Percentiles rank a stretch among this genome's conserved stretches.
Evolutionary conservation across 345 rosid genomes (phyloP).

Genomic region (Hibiscus syriacus): DNA sequence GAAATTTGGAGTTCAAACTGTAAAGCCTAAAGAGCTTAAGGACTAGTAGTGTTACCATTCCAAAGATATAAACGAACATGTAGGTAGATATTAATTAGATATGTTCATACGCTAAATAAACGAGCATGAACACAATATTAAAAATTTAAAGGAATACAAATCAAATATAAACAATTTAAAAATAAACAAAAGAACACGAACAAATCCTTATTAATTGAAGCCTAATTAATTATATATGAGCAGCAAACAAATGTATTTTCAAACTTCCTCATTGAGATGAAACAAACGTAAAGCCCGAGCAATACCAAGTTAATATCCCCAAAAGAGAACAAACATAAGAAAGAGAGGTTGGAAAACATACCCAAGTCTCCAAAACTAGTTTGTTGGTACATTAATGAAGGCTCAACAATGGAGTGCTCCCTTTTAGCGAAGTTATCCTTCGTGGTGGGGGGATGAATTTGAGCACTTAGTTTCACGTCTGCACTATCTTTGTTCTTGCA

Average conservation of each 20-base stretch:
- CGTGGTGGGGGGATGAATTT: constrained; percentile 21
- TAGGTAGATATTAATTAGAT: too few species aligned
- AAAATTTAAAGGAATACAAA: too few species aligned
- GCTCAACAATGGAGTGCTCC: constrained; percentile 10
- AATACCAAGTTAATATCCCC: too few species aligned
- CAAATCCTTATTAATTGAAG: too few species aligned
- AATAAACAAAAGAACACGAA: too few species aligned
- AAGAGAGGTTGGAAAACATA: constrained; percentile 16
- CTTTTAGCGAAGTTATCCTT: constrained; percentile 11
- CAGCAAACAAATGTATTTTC: neutral
- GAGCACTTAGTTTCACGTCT: constrained; percentile 21
- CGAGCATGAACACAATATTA: too few species aligned
- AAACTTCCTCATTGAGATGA: neutral
- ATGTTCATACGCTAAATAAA: too few species aligned
- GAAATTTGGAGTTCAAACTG: too few species aligned
- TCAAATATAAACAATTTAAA: too few species aligned
- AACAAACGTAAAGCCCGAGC: neutral
- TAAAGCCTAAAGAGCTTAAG: too few species aligned
- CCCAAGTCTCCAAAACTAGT: constrained; percentile 21
- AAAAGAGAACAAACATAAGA: neutral
- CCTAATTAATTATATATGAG: neutral
- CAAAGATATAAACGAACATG: too few species aligned
- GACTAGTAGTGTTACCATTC: too few species aligned
- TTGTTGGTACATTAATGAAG: constrained; percentile 1
- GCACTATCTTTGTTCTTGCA: constrained; percentile 19